Conservation (phyloP, 176 grass and related monocot genomes). For the Hyparrhenia diplandra region DNA sequence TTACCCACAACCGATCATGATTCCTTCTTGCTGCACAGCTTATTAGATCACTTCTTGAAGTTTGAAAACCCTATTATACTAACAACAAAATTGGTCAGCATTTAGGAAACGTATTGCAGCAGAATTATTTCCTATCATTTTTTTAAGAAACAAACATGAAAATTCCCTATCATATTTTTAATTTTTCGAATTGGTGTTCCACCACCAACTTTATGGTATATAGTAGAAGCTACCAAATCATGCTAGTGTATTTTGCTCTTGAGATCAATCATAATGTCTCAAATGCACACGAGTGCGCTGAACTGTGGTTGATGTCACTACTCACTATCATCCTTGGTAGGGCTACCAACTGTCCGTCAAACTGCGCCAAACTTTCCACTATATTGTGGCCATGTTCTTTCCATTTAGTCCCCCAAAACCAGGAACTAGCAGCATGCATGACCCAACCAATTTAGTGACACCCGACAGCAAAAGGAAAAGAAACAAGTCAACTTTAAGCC, state of each 20-base stretch:
- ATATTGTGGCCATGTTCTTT: not conserved
- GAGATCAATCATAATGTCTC: constrained; percentile 12
- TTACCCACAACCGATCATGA: constrained; percentile 35
- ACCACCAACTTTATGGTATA: no score
- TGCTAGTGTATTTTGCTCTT: not conserved
- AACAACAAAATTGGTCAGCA: no score
- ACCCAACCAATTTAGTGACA: no score
- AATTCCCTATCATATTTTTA: no score
- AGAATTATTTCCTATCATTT: no score
- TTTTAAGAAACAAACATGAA: no score
- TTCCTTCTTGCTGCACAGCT: not conserved
- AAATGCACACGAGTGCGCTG: constrained; percentile 21
- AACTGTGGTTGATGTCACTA: not conserved
- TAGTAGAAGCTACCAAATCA: no score
- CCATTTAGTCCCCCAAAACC: constrained; percentile 29
- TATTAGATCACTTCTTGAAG: constrained; percentile 26
- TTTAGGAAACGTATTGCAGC: no score
- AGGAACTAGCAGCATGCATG: constrained; percentile 14
- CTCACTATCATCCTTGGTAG: not conserved
- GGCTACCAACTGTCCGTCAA: constrained; percentile 21
- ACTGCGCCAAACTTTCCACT: not conserved
- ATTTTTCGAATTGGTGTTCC: no score
- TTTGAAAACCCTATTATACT: not conserved
- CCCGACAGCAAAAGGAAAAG: not conserved
- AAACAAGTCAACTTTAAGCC: constrained; percentile 8